Evolutionary conservation across 2,329 filamentous ascomycete genomes (phyloP).

Genomic region (Aspergillus calidoustus): DNA sequence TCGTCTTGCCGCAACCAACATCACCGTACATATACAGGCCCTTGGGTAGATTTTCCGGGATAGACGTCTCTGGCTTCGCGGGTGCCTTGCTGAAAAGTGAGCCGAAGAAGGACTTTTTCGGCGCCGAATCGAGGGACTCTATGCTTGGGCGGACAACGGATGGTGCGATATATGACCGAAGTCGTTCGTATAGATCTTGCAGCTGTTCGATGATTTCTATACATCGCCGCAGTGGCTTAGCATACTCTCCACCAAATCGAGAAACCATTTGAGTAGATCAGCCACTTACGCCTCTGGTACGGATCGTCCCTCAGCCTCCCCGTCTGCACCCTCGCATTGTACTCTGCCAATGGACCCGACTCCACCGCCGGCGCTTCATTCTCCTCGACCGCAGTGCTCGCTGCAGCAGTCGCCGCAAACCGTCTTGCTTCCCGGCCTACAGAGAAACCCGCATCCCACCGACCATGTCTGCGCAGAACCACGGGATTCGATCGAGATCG

Average conservation of each 20-base stretch:
- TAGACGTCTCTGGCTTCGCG: conserved; percentile 44
- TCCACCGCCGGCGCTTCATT: conserved; percentile 18
- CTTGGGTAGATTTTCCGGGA: conserved; percentile 77
- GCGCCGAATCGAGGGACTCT: conserved; percentile 65
- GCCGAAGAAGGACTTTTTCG: conserved; percentile 58
- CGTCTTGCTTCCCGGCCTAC: conserved; percentile 17
- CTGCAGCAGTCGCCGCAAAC: conserved; percentile 24
- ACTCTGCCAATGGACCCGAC: conserved; percentile 74
- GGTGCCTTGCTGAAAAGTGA: conserved; percentile 46
- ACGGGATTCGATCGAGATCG: background rate
- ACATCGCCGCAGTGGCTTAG: background rate
- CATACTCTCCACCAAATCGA: background rate
- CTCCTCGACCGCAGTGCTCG: conserved; percentile 10
- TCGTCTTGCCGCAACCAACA: conserved; percentile 96
- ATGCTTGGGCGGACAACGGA: conserved; percentile 76
- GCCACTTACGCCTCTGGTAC: conserved; percentile 76
- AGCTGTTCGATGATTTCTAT: conserved; percentile 88
- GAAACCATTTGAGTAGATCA: background rate
- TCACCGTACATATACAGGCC: conserved; percentile 96
- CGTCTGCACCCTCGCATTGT: conserved; percentile 76
- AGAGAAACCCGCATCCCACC: conserved; percentile 1
- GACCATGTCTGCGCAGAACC: conserved; percentile 2
- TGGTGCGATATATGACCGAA: conserved; percentile 73
- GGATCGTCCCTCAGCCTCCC: conserved; percentile 83
- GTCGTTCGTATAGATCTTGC: conserved; percentile 84